Base-by-base conservation (phyloP, 768 basidiomycete genomes). In the Naematelia aurantialba region DNA sequence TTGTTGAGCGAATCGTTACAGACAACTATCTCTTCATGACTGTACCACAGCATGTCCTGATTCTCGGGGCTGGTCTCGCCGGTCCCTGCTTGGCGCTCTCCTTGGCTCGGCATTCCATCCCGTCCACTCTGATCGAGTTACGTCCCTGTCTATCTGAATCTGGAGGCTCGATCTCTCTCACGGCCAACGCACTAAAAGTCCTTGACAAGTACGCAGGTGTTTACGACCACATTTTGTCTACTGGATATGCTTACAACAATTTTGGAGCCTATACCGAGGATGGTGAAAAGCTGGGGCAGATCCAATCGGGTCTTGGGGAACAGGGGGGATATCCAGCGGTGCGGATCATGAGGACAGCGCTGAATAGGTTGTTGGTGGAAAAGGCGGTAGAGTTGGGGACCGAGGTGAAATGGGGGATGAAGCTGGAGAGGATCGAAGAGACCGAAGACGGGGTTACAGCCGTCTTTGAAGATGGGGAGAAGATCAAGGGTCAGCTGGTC, bases 121-220 rank as follows among this genome's bases (percentile, higher is more conserved):
- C 49, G 1, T 65, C 69, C 5, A 72, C 68, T 24, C 39, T 72
- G 47, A 61, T 67, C 45, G 70, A 72, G 51, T 31, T 67, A 27
- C 69, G 68, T 1, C 21, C 29, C 0, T 17, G 1, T 2, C 22
- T 13, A 2, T 13, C 22, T 12, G 56, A 61, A n/a, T 11, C 30
- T 12, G 69, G 69, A 1, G 68, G 66, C 11, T 63, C 59, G 48
- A 50, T 72, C 49, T 62, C 30, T 4, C 58, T 72, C 13, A 56
- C 21, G 3, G 63, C 70, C 17, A 62, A 64, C 52, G 70, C 62
- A 8, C 29, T 69, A 11, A 51, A 49, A 17, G 70, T 63, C 12
- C 48, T 72, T n/a, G 68, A 69, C 31, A 19, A 46, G 24, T 24
- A 22, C 24, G 48, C 44, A n/a, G 70, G 70, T 13, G 61, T 69